A percentile compares a stretch with the other conserved stretches of the same genome.
Evolutionary conservation across 495 filamentous ascomycete species (phyloP).

Genomic region (Tuber melanosporum): DNA sequence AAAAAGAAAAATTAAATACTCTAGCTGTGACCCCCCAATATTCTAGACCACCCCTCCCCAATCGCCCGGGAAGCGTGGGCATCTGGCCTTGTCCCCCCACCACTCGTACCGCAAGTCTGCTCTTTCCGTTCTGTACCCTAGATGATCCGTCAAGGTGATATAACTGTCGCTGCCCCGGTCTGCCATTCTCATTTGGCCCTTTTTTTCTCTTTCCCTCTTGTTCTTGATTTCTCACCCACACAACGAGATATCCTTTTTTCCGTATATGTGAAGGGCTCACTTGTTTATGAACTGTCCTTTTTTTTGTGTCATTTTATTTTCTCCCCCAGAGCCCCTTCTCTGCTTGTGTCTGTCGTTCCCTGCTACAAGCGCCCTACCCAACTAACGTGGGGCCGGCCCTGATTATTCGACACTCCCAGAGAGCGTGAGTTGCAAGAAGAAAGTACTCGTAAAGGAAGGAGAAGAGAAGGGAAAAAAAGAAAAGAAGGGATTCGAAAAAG

Average conservation of each 20-base stretch:
- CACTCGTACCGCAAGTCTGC: background rate
- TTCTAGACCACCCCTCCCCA: background rate
- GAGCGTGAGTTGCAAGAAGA: slow-evolving; percentile 6
- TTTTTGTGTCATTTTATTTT: background rate
- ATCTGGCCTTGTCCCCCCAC: background rate
- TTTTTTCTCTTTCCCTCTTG: background rate
- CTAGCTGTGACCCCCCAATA: background rate
- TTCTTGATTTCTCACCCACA: background rate
- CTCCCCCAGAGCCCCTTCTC: background rate
- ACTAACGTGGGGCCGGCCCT: slow-evolving; percentile 15
- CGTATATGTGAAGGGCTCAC: background rate
- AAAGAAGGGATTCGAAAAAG: background rate
- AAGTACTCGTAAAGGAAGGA: background rate
- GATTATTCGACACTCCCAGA: slow-evolving; percentile 11
- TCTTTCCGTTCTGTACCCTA: background rate
- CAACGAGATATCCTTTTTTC: background rate
- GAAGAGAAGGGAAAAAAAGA: background rate
- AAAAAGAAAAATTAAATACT: background rate
- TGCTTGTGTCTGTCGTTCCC: slow-evolving; percentile 31
- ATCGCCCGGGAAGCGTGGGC: background rate
- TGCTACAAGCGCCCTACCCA: slow-evolving; percentile 10
- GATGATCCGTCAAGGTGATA: background rate
- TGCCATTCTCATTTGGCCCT: background rate
- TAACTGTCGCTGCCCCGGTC: slow-evolving; percentile 1
- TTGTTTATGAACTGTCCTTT: background rate